Conservation (phyloP, 352 stramenopile species). For the Pythium utonaiense region DNA sequence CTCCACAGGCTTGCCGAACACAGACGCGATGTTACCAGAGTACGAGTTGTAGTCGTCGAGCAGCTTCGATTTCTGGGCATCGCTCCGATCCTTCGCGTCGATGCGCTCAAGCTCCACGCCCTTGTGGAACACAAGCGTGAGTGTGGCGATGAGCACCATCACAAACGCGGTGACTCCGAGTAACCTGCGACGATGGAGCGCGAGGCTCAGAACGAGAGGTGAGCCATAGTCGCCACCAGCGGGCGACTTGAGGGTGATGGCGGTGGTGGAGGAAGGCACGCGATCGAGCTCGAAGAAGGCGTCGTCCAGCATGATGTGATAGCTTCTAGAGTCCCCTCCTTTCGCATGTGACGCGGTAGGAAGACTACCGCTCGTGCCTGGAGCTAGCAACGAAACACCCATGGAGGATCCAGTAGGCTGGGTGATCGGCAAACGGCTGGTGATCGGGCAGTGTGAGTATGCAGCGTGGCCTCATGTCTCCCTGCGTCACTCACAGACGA, state of each 20-base stretch:
- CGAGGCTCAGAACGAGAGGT: not conserved
- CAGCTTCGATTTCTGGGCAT: not conserved
- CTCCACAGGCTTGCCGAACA: not conserved
- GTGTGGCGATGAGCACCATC: not conserved
- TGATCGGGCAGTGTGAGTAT: not conserved
- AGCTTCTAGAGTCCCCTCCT: not conserved
- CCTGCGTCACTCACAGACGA: no score
- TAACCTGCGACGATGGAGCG: not conserved
- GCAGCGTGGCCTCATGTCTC: not conserved
- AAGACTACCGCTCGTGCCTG: not conserved
- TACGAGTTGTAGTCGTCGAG: slow-evolving; percentile 2
- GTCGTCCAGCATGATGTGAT: not conserved
- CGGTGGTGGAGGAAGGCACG: not conserved
- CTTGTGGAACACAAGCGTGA: not conserved
- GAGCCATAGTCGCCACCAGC: not conserved
- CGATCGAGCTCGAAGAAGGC: not conserved
- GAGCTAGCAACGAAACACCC: not conserved
- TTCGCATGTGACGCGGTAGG: not conserved
- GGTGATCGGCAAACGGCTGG: not conserved
- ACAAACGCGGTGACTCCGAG: not conserved
- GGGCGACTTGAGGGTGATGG: not conserved
- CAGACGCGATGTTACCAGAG: slow-evolving; percentile 3
- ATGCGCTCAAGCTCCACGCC: not conserved
- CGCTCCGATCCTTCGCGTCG: not conserved
- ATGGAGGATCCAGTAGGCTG: not conserved